Percentiles rank a stretch among this genome's conserved stretches.
These are phyloP conservation scores for Pichia sp. DNA, from an alignment of 1,139 yeast genomes.

Conservation along the genomic window DNA sequence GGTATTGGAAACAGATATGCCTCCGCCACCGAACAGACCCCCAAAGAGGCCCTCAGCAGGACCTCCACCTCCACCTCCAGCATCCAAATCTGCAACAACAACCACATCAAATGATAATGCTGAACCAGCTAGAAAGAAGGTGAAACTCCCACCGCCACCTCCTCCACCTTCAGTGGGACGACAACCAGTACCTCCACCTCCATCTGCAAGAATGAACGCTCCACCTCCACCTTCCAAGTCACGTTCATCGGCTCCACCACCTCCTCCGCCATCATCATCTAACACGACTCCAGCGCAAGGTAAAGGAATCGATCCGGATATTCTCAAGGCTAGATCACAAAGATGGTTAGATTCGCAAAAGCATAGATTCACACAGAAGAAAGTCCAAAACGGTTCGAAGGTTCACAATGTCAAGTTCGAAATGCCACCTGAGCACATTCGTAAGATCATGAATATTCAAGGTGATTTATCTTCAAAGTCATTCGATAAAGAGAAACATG, in stretches of 20 bases:
- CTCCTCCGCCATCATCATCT: slow-evolving; percentile 18
- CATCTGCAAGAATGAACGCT: slow-evolving; percentile 22
- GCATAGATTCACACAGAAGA: slow-evolving; percentile 41
- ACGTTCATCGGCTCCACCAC: slow-evolving; percentile 7
- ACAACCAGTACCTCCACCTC: slow-evolving; percentile 15
- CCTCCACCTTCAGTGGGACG: slow-evolving; percentile 14
- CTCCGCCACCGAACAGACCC: not conserved
- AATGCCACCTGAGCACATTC: slow-evolving; percentile 93
- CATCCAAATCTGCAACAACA: not conserved
- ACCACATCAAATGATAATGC: slow-evolving; percentile 7
- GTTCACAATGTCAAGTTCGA: slow-evolving; percentile 68
- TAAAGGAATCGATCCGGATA: slow-evolving; percentile 1
- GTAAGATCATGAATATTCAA: slow-evolving; percentile 82
- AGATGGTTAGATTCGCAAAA: slow-evolving; percentile 72
- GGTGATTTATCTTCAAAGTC: slow-evolving; percentile 81
- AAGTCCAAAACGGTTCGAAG: slow-evolving; percentile 39
- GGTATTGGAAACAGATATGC: not conserved
- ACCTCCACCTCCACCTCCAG: slow-evolving; percentile 20
- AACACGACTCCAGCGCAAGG: slow-evolving; percentile 31
- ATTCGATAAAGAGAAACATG: slow-evolving; percentile 83
- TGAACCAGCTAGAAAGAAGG: slow-evolving; percentile 19
- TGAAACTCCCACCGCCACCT: slow-evolving; percentile 26
- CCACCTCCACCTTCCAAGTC: slow-evolving; percentile 21
- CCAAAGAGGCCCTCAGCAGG: slow-evolving; percentile 14
- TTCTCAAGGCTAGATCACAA: slow-evolving; percentile 44